phyloP scores from a whole-genome alignment of 257 asterid species.

The Avicennia marina region DNA sequence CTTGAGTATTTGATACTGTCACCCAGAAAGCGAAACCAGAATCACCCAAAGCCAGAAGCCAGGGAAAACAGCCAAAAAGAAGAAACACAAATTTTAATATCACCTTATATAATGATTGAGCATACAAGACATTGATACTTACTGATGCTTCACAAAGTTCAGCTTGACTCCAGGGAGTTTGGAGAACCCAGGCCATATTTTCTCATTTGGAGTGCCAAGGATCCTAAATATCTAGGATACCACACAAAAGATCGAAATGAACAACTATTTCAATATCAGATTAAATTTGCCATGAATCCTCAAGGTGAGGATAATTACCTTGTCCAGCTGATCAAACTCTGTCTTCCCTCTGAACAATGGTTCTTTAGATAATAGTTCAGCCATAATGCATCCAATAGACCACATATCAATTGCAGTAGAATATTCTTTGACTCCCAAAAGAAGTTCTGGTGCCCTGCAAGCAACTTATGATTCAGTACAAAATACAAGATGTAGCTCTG shows the following conservation, averaged over 20 bases:
- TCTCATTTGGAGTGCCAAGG: conserved; percentile 86
- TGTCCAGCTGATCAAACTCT: conserved; percentile 85
- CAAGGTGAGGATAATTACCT: conserved; percentile 40
- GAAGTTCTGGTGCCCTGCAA: conserved; percentile 90
- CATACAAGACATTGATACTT: conserved; percentile 37
- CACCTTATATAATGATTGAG: not conserved
- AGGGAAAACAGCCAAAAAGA: conserved; percentile 73
- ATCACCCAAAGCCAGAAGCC: conserved; percentile 86
- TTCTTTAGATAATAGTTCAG: conserved; percentile 73
- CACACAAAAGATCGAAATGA: conserved; percentile 15
- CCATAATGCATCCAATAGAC: conserved; percentile 97
- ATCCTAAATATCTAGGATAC: conserved; percentile 56
- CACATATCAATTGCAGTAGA: conserved; percentile 98
- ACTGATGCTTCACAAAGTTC: conserved; percentile 80
- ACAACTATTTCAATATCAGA: not conserved
- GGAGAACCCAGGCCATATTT: conserved; percentile 87
- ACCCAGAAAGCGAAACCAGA: conserved; percentile 79
- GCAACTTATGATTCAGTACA: not conserved
- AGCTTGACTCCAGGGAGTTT: conserved; percentile 76
- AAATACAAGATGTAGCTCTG: not conserved
- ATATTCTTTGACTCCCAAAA: conserved; percentile 78
- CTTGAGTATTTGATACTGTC: conserved; percentile 29
- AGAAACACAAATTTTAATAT: conserved; percentile 39
- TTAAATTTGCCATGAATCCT: not conserved
- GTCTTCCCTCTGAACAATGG: conserved; percentile 84